Base-by-base conservation (phyloP, 2,329 filamentous ascomycete genomes). In the Pseudogymnoascus sp. region DNA sequence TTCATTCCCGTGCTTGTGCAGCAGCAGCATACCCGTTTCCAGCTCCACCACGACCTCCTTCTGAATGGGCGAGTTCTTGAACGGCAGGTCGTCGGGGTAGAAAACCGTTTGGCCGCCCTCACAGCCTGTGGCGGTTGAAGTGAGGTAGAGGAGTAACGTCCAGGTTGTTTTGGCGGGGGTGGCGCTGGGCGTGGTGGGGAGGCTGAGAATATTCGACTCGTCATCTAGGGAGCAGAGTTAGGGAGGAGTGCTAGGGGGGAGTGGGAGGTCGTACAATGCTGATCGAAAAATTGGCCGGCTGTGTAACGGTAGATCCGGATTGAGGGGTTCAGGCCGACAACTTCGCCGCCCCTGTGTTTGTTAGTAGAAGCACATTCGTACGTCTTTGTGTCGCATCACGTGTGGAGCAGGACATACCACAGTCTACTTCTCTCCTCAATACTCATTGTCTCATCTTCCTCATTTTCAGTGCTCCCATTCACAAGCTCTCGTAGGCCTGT, bases 61-160 rank as follows among this genome's bases (percentile, higher is more conserved):
- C 15, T 80, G 62, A 6, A 71, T 68, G 62, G 74, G 73, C 65
- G 73, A 73, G 64, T 75, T 76, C 60, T 75, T 79, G 15, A 78
- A 71, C 2, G 79, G 74, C 63, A 77, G 77, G 67, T 85, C 82
- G 68, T 84, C 81, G 0, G 90, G 89, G 71, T 95, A 95, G 74
- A 97, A 97, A 33, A 94, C 90, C 0, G 93, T 97, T 74, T 96
- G 90, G 33, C 93, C 93, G 21, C 93, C 93, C 21, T 83, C 73
- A 68, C 92, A 95, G 3, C 88, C 89, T 5, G 89, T 89, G 1
- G 81, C 76, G 2, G 84, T 79, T 0, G 87, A 90, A 0, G 89
- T 94, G 61, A 97, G 81, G 71, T 97, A 97, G 36, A 97, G 82
- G 0, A 97, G 80, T 4, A 96, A 78, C 0, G 93, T 97, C 92